Base-by-base conservation (phyloP, 208 protist species). In the Leishmania tarentolae region DNA sequence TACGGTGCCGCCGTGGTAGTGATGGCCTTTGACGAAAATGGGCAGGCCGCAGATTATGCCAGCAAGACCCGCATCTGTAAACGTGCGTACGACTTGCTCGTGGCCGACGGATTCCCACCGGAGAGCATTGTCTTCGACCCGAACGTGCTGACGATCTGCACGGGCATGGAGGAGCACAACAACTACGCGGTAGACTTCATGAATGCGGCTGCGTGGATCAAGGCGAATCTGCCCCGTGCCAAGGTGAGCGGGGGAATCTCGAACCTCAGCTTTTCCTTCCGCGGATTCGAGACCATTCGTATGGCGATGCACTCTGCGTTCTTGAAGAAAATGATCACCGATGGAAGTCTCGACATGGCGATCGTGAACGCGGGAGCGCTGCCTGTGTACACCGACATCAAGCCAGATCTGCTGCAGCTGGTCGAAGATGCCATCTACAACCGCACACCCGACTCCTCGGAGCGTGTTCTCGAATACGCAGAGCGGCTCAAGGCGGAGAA, bases 111-210 rank as follows among this genome's bases (percentile, higher is more conserved):
- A 70, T 98, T 99, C 82, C 88, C 89, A 6, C 88, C 96, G 59
- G 85, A 98, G 79, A 98, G 99, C 88, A 99, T 99, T 71, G 98
- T 99, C 71, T 99, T 99, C 80, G 98, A 99, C 86, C 97, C 98
- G n/a, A 99, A 99, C 88, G 98, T 99, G 78, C 89, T 99, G 8
- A 99, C 98, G 24, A 99, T 99, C 83, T 96, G 90, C 75, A 99
- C 98, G 2, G 98, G 98, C 70, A 96, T 99, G 69, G 97, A 98
- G 78, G 98, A 99, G 90, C 98, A 99, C 91, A 99, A 99, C 89
- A 97, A 97, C 87, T 99, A 99, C 87, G 98, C 76, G 42, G 81
- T 99, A 15, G 95, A 99, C 76, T 99, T 99, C 81, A 96, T 99
- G 80, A 84, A 99, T 47, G 94, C 97, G 9, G 93, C 87, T 37